A percentile compares a stretch with the other conserved stretches of the same genome.
Conservation (phyloP, 2,329 filamentous ascomycete genomes). For the Rasamsonia emersonii region DNA sequence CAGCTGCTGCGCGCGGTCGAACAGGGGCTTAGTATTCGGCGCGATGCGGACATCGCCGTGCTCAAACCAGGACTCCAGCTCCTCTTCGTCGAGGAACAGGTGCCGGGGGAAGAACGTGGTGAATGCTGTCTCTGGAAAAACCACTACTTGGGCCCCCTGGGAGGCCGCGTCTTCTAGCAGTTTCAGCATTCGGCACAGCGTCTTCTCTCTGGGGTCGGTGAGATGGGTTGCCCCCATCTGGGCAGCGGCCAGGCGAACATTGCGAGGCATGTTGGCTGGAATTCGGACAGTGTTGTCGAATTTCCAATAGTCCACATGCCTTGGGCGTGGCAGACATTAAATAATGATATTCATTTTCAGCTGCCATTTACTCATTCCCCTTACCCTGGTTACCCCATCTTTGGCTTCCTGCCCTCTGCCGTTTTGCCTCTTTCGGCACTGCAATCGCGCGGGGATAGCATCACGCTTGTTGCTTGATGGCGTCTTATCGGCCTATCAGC, state of each 20-base stretch:
- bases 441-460: no score
- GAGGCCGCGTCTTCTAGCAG: constrained; percentile 40
- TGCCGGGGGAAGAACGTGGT: constrained; percentile 51
- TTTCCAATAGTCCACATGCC: no score
- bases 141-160: constrained; percentile 41
- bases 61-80: constrained; percentile 46
- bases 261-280: constrained; percentile 31
- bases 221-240: constrained; percentile 44
- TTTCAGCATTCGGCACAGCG: constrained; percentile 41
- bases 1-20: constrained; percentile 40
- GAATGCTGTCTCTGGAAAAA: constrained; percentile 48
- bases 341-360: no score
- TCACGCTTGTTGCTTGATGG: no score
- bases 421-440: no score
- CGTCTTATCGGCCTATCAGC: no score
- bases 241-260: constrained; percentile 44
- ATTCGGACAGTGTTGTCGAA: no score
- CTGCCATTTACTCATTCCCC: no score
- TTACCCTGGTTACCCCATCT: no score
- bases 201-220: constrained; percentile 33
- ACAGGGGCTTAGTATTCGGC: constrained; percentile 40
- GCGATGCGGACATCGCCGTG: constrained; percentile 34
- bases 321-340: no score
- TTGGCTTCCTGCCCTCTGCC: no score
- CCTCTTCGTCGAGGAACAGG: constrained; percentile 36